These are phyloP conservation scores for Sporothrix inflata DNA, from an alignment of 2,329 filamentous ascomycete species.

Conservation along the genomic window DNA sequence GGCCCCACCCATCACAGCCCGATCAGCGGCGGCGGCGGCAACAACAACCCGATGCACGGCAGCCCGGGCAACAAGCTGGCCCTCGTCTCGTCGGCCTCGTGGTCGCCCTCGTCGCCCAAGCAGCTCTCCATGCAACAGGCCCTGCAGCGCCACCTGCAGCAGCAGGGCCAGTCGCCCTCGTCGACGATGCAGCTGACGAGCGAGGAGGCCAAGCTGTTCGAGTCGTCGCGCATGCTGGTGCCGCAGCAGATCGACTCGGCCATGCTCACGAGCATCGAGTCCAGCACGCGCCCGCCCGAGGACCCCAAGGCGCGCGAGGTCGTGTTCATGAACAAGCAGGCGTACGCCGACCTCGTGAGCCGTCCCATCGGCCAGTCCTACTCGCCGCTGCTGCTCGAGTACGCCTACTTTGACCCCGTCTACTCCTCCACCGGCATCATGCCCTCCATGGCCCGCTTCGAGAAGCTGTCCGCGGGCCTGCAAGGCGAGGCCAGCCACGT, in stretches of 20 bases:
- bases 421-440: constrained; percentile 65
- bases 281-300: constrained; percentile 45
- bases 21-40: background rate
- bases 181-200: constrained; percentile 34
- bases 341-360: constrained; percentile 53
- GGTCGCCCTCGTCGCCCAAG: constrained; percentile 36
- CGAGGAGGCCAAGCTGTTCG: constrained; percentile 56
- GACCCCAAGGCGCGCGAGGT: constrained; percentile 48
- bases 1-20: constrained; percentile 31
- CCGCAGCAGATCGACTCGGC: constrained; percentile 62
- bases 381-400: constrained; percentile 69
- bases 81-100: background rate
- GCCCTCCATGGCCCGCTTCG: constrained; percentile 66
- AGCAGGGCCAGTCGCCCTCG: constrained; percentile 36
- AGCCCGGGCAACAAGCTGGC: constrained; percentile 40
- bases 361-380: constrained; percentile 50
- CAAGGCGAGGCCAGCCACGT: constrained; percentile 53
- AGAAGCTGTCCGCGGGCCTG: constrained; percentile 63
- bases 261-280: constrained; percentile 52
- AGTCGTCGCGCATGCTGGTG: constrained; percentile 63
- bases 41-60: background rate
- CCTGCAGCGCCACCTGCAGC: background rate
- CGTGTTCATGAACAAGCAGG: constrained; percentile 55
- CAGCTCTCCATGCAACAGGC: constrained; percentile 22
- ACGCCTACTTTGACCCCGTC: constrained; percentile 66